phyloP scores from a whole-genome alignment of 2,329 filamentous ascomycete genomes.

The Hypoxylon sp. region DNA sequence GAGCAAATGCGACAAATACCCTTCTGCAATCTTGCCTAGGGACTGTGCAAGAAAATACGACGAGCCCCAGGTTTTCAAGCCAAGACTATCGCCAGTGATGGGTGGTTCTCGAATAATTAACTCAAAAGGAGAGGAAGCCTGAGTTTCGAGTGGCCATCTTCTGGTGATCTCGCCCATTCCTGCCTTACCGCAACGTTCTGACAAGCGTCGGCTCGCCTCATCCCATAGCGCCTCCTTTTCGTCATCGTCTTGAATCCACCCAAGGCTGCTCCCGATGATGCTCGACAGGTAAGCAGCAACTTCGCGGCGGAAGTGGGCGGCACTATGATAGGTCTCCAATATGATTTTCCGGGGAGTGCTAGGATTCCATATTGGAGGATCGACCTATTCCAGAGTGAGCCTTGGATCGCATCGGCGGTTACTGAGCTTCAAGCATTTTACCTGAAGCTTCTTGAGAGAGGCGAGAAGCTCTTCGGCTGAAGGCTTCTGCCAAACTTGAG shows the following conservation, averaged over 20 bases:
- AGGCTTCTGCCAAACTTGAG: constrained; percentile 83
- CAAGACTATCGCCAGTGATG: constrained; percentile 85
- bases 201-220: constrained; percentile 78
- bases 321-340: constrained; percentile 52
- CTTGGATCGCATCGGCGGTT: background rate
- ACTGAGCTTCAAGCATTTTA: constrained; percentile 10
- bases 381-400: constrained; percentile 49
- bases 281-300: constrained; percentile 72
- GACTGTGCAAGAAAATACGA: constrained; percentile 84
- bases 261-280: constrained; percentile 72
- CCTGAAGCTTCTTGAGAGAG: constrained; percentile 70
- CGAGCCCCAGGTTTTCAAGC: constrained; percentile 95
- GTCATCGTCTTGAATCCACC: constrained; percentile 74
- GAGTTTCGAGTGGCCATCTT: constrained; percentile 59
- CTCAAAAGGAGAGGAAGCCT: constrained; percentile 58
- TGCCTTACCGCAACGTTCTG: constrained; percentile 83
- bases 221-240: constrained; percentile 77
- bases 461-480: constrained; percentile 68
- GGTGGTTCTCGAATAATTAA: constrained; percentile 85
- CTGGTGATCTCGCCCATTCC: constrained; percentile 68
- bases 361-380: constrained; percentile 73
- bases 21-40: constrained; percentile 60
- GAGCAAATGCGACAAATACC: constrained; percentile 57
- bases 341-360: constrained; percentile 53
- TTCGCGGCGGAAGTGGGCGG: constrained; percentile 56